Conservation (phyloP, 2,329 filamentous ascomycete species). For the Epichloe festucae region DNA sequence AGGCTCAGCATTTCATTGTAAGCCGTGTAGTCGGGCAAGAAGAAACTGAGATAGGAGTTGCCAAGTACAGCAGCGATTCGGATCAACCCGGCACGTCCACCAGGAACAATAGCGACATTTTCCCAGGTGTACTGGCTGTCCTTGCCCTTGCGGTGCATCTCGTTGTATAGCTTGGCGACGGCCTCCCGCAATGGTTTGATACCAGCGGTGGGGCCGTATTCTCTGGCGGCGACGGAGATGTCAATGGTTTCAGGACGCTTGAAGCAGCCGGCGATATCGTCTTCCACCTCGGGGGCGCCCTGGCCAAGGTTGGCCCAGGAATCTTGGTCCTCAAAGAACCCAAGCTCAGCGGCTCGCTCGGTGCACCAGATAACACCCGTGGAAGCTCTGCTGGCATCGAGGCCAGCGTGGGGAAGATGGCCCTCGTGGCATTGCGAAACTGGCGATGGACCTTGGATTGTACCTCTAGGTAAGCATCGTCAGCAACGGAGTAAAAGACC, state of each 20-base stretch:
- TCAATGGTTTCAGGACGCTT: conserved; percentile 67
- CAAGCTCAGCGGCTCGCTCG: conserved; percentile 77
- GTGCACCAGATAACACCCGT: conserved; percentile 93
- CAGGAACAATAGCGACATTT: conserved; percentile 93
- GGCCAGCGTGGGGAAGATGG: conserved; percentile 78
- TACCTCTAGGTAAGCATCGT: conserved; percentile 43
- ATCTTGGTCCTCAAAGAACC: conserved; percentile 69
- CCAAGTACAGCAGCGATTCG: conserved; percentile 88
- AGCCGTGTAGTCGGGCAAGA: conserved; percentile 88
- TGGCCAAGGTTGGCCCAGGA: conserved; percentile 90
- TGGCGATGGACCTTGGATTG: conserved; percentile 76
- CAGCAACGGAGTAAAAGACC: conserved; percentile 3
- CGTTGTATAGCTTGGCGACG: conserved; percentile 86
- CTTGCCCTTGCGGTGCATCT: conserved; percentile 79
- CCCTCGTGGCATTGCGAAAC: conserved; percentile 86
- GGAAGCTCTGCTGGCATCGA: conserved; percentile 75
- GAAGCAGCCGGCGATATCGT: conserved; percentile 84
- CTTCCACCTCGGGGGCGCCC: conserved; percentile 90
- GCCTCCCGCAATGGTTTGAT: conserved; percentile 84
- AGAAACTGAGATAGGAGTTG: conserved; percentile 86
- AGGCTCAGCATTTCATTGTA: conserved; percentile 96
- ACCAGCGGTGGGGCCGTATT: conserved; percentile 88
- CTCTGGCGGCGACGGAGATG: conserved; percentile 63
- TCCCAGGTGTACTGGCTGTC: conserved; percentile 89
- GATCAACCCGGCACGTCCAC: conserved; percentile 83